Conservation (phyloP, 2,329 filamentous ascomycete genomes). For the Aspergillus hortae region DNA sequence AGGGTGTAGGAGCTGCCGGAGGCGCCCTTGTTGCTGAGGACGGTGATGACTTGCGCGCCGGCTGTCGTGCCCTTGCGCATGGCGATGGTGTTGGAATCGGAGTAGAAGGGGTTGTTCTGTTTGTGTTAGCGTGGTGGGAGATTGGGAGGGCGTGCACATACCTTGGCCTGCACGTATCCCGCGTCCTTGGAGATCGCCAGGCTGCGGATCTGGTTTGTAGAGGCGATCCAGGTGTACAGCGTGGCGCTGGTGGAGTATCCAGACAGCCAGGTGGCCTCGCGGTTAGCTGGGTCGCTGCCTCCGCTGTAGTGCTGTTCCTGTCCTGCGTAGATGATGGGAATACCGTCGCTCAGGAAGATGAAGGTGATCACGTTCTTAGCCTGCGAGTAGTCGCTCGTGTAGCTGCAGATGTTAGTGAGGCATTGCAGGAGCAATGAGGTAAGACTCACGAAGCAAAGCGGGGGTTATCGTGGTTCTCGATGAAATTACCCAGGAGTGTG, state of each 20-base stretch:
- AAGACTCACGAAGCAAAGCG: slow-evolving; percentile 46
- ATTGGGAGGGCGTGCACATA: slow-evolving; percentile 3
- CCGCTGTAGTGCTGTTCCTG: slow-evolving; percentile 61
- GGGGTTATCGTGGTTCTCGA: slow-evolving; percentile 61
- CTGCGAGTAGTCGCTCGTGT: slow-evolving; percentile 38
- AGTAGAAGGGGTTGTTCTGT: slow-evolving; percentile 43
- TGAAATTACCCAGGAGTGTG: slow-evolving; percentile 51
- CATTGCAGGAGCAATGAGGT: not conserved
- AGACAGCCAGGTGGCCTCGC: slow-evolving; percentile 59
- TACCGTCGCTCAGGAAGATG: slow-evolving; percentile 57
- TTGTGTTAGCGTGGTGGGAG: not conserved
- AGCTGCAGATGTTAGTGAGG: slow-evolving; percentile 11
- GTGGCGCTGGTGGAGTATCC: slow-evolving; percentile 46
- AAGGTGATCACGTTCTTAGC: slow-evolving; percentile 62
- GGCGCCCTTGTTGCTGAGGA: slow-evolving; percentile 45
- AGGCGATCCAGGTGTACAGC: slow-evolving; percentile 48
- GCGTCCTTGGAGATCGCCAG: slow-evolving; percentile 37
- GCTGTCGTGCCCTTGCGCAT: slow-evolving; percentile 40
- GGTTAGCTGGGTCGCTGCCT: slow-evolving; percentile 47
- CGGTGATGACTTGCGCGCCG: slow-evolving; percentile 37
- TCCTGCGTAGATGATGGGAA: slow-evolving; percentile 66
- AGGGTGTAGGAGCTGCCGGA: slow-evolving; percentile 23
- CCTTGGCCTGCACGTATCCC: slow-evolving; percentile 40
- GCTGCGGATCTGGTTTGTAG: slow-evolving; percentile 51
- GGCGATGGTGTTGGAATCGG: slow-evolving; percentile 41